A percentile compares a stretch with the other conserved stretches of the same genome.
Conservation (phyloP, 2,329 filamentous ascomycete species). For the Hortaea werneckii region DNA sequence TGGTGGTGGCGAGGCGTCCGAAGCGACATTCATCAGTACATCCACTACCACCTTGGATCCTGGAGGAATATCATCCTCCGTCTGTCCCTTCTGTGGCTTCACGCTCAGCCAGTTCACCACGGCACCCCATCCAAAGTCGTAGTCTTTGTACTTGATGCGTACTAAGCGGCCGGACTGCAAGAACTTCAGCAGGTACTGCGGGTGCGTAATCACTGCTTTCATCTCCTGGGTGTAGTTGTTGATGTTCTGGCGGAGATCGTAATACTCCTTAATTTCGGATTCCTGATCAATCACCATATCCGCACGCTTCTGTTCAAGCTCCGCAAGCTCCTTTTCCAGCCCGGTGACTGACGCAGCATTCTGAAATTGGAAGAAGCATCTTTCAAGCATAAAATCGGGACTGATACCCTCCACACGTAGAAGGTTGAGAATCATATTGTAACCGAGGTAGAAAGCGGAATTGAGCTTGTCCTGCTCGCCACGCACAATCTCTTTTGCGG, state of each 20-base stretch:
- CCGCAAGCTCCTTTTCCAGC: constrained; percentile 72
- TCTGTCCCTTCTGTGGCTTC: constrained; percentile 49
- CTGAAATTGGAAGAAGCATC: constrained; percentile 97
- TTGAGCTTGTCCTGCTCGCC: constrained; percentile 96
- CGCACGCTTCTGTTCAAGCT: constrained; percentile 65
- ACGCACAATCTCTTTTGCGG: constrained; percentile 90
- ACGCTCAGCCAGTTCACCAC: constrained; percentile 64
- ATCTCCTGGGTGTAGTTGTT: constrained; percentile 79
- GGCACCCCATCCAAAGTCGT: constrained; percentile 91
- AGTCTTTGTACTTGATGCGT: constrained; percentile 66
- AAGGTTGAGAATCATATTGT: constrained; percentile 98
- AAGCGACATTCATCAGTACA: constrained; percentile 59
- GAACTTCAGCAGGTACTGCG: constrained; percentile 74
- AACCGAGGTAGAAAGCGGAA: constrained; percentile 93
- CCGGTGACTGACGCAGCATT: constrained; percentile 78
- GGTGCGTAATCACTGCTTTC: constrained; percentile 83
- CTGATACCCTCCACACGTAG: constrained; percentile 98
- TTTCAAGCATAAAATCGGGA: constrained; percentile 96
- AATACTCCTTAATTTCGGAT: constrained; percentile 83
- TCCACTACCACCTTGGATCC: constrained; percentile 78
- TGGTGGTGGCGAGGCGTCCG: constrained; percentile 40
- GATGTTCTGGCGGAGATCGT: constrained; percentile 76
- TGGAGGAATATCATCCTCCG: constrained; percentile 56
- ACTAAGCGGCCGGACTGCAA: constrained; percentile 81
- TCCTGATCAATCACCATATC: constrained; percentile 75